phyloP scores from a whole-genome alignment of 768 basidiomycete genomes.

The Lentinula aciculospora region DNA sequence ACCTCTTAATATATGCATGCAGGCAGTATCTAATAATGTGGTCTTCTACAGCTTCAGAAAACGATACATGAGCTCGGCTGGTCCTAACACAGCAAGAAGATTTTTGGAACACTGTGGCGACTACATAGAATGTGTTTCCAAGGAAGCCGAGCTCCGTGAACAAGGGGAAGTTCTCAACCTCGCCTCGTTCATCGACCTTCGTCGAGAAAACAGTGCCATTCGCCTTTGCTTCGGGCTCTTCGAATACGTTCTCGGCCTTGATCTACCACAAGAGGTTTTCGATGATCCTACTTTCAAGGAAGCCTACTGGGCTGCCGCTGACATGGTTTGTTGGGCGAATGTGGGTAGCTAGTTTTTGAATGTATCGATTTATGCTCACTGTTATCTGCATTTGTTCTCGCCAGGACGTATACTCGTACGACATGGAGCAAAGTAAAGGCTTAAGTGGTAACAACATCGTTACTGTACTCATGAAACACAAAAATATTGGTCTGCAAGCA shows the following conservation, averaged over 20 bases:
- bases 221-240: slow-evolving; percentile 58
- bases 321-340: slow-evolving; percentile 69
- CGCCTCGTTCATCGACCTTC: slow-evolving; percentile 47
- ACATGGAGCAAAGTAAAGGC: slow-evolving; percentile 66
- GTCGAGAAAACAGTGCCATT: slow-evolving; percentile 67
- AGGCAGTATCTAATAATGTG: neutral
- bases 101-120: slow-evolving; percentile 48
- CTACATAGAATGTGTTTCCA: slow-evolving; percentile 54
- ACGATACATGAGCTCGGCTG: slow-evolving; percentile 38
- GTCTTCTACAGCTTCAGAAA: slow-evolving; percentile 40
- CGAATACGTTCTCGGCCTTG: slow-evolving; percentile 55
- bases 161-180: slow-evolving; percentile 46
- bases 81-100: slow-evolving; percentile 41
- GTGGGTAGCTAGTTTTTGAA: slow-evolving; percentile 29
- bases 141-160: slow-evolving; percentile 59
- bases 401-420: slow-evolving; percentile 71
- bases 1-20: neutral
- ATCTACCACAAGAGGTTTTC: slow-evolving; percentile 59
- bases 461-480: slow-evolving; percentile 59
- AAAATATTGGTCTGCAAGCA: slow-evolving; percentile 46
- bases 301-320: slow-evolving; percentile 54
- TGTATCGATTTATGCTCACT: neutral
- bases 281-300: slow-evolving; percentile 48
- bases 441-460: slow-evolving; percentile 63
- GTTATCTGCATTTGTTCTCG: slow-evolving; percentile 6